Percentiles rank a stretch among this genome's conserved stretches.
Conservation (phyloP, 148 eudicot genomes). For the Camellia lanceoleosa region DNA sequence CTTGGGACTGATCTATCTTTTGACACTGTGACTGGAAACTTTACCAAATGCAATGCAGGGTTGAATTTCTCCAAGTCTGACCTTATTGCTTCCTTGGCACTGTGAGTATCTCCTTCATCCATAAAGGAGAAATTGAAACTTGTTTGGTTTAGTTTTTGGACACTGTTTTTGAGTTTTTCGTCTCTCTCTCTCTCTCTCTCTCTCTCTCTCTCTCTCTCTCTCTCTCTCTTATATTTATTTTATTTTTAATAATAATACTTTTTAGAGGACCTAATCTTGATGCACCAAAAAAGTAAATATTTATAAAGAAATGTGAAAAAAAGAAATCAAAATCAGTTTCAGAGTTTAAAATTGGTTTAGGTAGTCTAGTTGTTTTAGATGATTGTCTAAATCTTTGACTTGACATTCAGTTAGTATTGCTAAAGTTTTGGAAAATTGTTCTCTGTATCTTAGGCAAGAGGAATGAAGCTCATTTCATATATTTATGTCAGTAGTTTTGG, state of each 20-base stretch:
- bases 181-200: too few relatives aligned
- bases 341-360: background rate
- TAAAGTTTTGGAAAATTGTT: background rate
- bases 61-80: slow-evolving; percentile 60
- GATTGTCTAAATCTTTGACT: background rate
- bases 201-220: too few relatives aligned
- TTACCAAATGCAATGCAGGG: slow-evolving; percentile 80
- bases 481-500: background rate
- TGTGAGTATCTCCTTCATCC: slow-evolving; percentile 50
- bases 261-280: too few relatives aligned
- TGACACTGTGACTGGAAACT: slow-evolving; percentile 72
- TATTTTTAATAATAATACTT: too few relatives aligned
- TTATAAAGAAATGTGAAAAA: too few relatives aligned
- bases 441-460: background rate
- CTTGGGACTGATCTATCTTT: slow-evolving; percentile 80
- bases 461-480: background rate
- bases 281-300: too few relatives aligned
- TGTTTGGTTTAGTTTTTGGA: too few relatives aligned
- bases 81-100: slow-evolving; percentile 68
- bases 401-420: background rate
- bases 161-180: too few relatives aligned
- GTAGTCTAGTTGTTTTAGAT: background rate
- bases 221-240: too few relatives aligned
- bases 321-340: too few relatives aligned
- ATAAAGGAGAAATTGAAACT: background rate